These are phyloP conservation scores for Colletotrichum gigasporum DNA, from an alignment of 2,329 filamentous ascomycete genomes.

Conservation along the genomic window DNA sequence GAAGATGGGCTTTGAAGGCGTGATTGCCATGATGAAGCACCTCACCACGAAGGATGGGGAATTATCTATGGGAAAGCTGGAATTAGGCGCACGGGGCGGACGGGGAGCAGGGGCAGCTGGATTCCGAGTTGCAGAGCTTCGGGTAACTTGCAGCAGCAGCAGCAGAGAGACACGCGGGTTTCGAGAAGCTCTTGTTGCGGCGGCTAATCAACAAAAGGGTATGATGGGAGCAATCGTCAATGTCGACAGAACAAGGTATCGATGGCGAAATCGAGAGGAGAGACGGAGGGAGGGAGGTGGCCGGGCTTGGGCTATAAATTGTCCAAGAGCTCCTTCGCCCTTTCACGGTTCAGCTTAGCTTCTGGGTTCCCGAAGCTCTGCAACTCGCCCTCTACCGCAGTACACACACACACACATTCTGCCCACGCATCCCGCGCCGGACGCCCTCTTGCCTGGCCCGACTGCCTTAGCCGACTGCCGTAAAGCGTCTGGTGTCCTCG, in stretches of 20 bases:
- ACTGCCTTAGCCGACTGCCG: conserved; percentile 31
- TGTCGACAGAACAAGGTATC: conserved; percentile 30
- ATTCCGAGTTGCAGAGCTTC: conserved; percentile 29
- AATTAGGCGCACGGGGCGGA: conserved; percentile 9
- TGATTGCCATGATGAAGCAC: conserved; percentile 48
- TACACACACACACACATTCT: background rate
- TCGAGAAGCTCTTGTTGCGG: conserved; percentile 29
- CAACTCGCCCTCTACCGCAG: conserved; percentile 15
- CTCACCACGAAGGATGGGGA: conserved; percentile 23
- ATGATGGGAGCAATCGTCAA: conserved; percentile 17
- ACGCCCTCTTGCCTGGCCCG: background rate
- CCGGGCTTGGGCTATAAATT: conserved; percentile 28
- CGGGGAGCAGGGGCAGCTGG: conserved; percentile 11
- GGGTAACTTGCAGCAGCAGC: background rate
- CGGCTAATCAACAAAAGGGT: conserved; percentile 21
- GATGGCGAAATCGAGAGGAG: conserved; percentile 26
- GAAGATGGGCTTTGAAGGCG: conserved; percentile 81
- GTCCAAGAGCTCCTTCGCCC: conserved; percentile 21
- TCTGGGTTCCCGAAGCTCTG: conserved; percentile 29
- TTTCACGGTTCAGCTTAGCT: conserved; percentile 7
- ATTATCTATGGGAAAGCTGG: conserved; percentile 8
- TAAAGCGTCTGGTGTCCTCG: too few relatives aligned
- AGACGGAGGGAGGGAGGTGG: conserved; percentile 7
- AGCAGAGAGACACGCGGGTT: conserved; percentile 2
- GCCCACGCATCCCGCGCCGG: background rate